Percentiles rank a stretch among this genome's conserved stretches.
Conservation (phyloP, 2,329 filamentous ascomycete genomes). For the Fusarium tjaetaba region DNA sequence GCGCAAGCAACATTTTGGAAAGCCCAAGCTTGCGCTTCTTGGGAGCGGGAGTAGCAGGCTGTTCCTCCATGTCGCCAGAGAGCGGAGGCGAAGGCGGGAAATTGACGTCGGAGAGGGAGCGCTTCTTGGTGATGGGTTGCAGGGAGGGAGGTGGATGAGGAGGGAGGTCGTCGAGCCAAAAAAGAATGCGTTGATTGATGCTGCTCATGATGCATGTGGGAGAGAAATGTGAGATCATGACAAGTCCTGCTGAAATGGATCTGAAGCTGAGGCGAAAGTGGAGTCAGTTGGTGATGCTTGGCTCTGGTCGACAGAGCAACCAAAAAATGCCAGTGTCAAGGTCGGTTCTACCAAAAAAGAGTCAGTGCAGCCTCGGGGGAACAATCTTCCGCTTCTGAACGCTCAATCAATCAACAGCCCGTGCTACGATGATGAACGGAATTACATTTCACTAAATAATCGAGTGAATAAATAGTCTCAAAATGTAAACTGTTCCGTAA, state of each 20-base stretch:
- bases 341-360: not conserved
- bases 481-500: rapidly evolving
- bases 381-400: rapidly evolving
- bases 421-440: not conserved
- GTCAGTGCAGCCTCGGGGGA: not conserved
- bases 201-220: not conserved
- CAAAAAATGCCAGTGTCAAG: not conserved
- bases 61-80: too few relatives aligned
- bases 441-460: too few relatives aligned
- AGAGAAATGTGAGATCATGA: not conserved
- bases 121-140: not conserved
- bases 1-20: too few relatives aligned
- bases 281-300: not conserved
- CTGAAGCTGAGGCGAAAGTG: not conserved
- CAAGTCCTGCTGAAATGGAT: not conserved
- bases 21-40: too few relatives aligned
- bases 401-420: not conserved
- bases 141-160: rapidly evolving
- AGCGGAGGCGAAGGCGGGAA: not conserved
- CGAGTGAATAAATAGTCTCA: too few relatives aligned
- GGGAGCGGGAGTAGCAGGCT: too few relatives aligned
- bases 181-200: rapidly evolving
- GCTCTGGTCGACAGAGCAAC: not conserved
- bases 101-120: not conserved
- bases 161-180: not conserved